Percentiles rank a stretch among this genome's conserved stretches.
Evolutionary conservation across 257 asterid species (phyloP).

Genomic region (Eucommia ulmoides): DNA sequence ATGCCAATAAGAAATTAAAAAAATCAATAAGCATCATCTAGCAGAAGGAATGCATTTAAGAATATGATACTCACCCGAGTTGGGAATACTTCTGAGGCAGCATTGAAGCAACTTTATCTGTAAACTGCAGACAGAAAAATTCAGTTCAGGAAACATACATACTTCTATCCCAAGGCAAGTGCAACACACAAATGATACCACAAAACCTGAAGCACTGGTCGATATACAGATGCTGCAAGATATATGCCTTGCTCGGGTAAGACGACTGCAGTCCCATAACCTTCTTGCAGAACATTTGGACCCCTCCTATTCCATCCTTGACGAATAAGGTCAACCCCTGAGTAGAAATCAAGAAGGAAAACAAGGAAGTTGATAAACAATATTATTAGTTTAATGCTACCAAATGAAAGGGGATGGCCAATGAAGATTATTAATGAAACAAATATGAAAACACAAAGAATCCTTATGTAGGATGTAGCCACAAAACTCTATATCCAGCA

Average conservation of each 20-base stretch:
- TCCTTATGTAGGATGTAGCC: too few species aligned
- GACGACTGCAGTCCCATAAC: constrained; percentile 88
- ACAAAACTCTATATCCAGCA: too few species aligned
- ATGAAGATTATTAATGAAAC: not conserved
- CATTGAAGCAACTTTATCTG: constrained; percentile 86
- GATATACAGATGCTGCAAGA: constrained; percentile 87
- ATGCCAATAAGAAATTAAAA: too few species aligned
- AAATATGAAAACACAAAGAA: too few species aligned
- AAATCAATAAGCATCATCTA: not conserved
- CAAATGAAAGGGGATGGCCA: not conserved
- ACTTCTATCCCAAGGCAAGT: not conserved
- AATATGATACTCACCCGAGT: constrained; percentile 60
- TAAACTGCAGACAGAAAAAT: constrained; percentile 49
- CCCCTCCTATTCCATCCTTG: constrained; percentile 92
- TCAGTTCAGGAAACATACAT: not conserved
- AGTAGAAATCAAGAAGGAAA: constrained; percentile 8
- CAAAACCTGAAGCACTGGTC: constrained; percentile 94
- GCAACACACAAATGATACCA: constrained; percentile 2
- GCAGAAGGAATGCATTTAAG: constrained; percentile 1
- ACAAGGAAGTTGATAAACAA: not conserved
- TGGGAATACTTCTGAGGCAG: constrained; percentile 90
- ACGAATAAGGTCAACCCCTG: constrained; percentile 66
- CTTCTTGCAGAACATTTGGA: constrained; percentile 83
- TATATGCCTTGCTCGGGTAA: constrained; percentile 97
- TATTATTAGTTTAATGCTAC: too few species aligned